These are phyloP conservation scores for Pterocarpus santalinus DNA, from an alignment of 306 rosid genomes.

Conservation along the genomic window DNA sequence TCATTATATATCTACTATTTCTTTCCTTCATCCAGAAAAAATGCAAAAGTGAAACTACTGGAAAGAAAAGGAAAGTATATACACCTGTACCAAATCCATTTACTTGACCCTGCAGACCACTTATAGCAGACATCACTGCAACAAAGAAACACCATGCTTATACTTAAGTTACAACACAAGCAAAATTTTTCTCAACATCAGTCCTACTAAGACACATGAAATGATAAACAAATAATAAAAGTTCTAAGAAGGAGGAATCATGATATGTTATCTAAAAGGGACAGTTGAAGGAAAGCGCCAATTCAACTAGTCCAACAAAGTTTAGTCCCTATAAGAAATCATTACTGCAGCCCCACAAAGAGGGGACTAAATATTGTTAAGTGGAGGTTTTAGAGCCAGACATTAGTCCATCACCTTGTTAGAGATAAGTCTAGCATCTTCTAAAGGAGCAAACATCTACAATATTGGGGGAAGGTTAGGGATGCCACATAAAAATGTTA, in stretches of 20 bases:
- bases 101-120: constrained; percentile 85
- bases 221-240: constrained; percentile 29
- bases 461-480: neutral
- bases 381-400: neutral
- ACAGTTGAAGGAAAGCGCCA: constrained; percentile 27
- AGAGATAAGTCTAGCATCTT: neutral
- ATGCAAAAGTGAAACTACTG: constrained; percentile 12
- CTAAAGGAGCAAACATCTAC: neutral
- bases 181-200: constrained; percentile 9
- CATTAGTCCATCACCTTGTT: neutral
- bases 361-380: neutral
- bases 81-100: constrained; percentile 77
- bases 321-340: neutral
- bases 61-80: constrained; percentile 53
- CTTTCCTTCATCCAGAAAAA: constrained; percentile 1
- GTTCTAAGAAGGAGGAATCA: neutral
- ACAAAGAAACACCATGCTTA: constrained; percentile 49
- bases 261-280: constrained; percentile 24
- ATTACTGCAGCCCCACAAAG: neutral
- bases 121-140: constrained; percentile 93
- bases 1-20: constrained; percentile 21
- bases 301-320: constrained; percentile 42
- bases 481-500: neutral
- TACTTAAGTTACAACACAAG: constrained; percentile 30
- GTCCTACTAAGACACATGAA: neutral